Percentiles rank a stretch among this genome's conserved stretches.
phyloP scores from a whole-genome alignment of 495 filamentous ascomycete genomes.

The Trichoderma reesei region DNA sequence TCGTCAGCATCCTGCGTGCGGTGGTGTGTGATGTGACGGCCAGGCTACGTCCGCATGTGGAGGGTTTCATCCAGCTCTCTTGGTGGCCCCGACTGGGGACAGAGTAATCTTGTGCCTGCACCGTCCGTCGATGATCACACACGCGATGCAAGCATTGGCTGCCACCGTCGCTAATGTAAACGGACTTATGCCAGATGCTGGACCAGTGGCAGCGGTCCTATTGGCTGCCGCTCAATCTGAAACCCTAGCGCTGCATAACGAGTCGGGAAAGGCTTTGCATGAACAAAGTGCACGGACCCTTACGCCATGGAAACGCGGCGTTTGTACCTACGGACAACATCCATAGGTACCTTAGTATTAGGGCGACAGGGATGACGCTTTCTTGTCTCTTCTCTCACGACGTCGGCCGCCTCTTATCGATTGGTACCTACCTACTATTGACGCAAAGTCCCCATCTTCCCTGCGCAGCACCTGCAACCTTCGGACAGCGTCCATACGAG shows the following conservation, averaged over 20 bases:
- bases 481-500: no score
- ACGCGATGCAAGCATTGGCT: conserved; percentile 1
- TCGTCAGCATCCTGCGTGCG: not conserved
- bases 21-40: not conserved
- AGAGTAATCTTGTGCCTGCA: conserved; percentile 5
- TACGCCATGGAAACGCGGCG: not conserved
- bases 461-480: no score
- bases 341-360: not conserved
- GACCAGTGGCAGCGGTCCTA: not conserved
- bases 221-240: conserved; percentile 3
- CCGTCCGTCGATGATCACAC: not conserved
- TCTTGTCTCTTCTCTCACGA: not conserved
- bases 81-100: no score
- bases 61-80: conserved; percentile 6
- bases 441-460: no score
- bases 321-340: no score
- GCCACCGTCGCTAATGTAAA: conserved; percentile 7
- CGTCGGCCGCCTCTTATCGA: not conserved
- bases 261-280: conserved; percentile 1
- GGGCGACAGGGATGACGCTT: not conserved
- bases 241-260: conserved; percentile 6
- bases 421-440: not conserved
- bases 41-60: not conserved
- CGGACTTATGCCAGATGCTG: conserved; percentile 1
- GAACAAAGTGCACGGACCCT: not conserved